A percentile compares a stretch with the other conserved stretches of the same genome.
Conservation (phyloP, 1,284 basidiomycete species). For the Sparassis latifolia region DNA sequence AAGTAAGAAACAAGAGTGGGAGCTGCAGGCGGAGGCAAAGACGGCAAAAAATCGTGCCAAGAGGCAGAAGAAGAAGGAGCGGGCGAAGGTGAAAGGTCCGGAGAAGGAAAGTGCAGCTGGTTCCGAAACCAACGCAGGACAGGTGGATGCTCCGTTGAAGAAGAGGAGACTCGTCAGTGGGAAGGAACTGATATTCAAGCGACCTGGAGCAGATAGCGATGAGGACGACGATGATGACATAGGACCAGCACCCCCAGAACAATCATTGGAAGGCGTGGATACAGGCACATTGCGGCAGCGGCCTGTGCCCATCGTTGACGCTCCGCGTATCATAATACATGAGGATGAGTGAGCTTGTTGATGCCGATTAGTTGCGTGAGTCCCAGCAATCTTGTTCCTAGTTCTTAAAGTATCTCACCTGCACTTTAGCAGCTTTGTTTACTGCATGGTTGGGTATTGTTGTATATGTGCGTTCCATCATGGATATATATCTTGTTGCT, state of each 20-base stretch:
- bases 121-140: conserved; percentile 6
- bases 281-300: conserved; percentile 4
- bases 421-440: no score
- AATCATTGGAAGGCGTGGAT: conserved; percentile 4
- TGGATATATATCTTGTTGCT: no score
- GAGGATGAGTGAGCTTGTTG: conserved; percentile 36
- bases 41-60: conserved; percentile 91
- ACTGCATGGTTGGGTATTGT: no score
- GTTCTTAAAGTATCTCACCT: no score
- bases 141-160: conserved; percentile 32
- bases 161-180: conserved; percentile 51
- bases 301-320: conserved; percentile 26
- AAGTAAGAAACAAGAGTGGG: conserved; percentile 54
- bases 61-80: conserved; percentile 84
- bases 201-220: conserved; percentile 45
- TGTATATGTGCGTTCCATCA: no score
- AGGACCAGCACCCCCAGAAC: conserved; percentile 17
- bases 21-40: conserved; percentile 71
- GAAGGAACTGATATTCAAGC: conserved; percentile 50
- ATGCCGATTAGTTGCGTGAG: no score
- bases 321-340: conserved; percentile 40
- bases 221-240: conserved; percentile 32
- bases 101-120: conserved; percentile 21
- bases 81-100: conserved; percentile 33
- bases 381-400: no score